Base-by-base conservation (phyloP, 2,329 filamentous ascomycete genomes). In the Stachybotrys chartarum region DNA sequence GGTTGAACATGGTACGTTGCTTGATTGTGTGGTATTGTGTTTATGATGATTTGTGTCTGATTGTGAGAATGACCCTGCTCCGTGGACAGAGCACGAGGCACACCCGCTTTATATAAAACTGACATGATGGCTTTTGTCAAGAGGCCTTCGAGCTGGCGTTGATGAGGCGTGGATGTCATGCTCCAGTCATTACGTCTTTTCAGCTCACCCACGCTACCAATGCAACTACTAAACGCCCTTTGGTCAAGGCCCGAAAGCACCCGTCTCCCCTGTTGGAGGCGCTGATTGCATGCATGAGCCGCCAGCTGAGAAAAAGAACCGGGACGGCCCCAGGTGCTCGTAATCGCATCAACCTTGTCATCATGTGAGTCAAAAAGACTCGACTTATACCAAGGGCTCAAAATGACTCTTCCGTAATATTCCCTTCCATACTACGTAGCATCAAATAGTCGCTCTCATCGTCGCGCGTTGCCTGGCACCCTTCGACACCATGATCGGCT, bases 1-100 rank as follows among this genome's bases (percentile, higher is more conserved):
- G 58, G 12, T 64, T 60, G 54, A 57, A 58, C 64, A 66, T 66
- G 18, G 2, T 46, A 11, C 3, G 39, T 44, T n/a, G 39, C n/a
- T 24, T 24, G 24, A 24, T 24, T 24, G 24, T 24, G 24, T 24
- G 24, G 24, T 24, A 24, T 24, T 4, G 24, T n/a, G n/a, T 39
- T 10, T 14, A 6, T 42, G 35, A 10, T 14, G 35, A 42, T 42
- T 42, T 42, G 35, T 14, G 3, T 42, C 3, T 42, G 35, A 14
- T 42, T 6, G 35, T 42, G 35, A 14, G 35, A 42, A 42, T 42
- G 35, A 42, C 24, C 24, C 24, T 24, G 24, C 24, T 24, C 24
- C 24, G 24, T 24, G 24, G 24, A 24, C 4, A 42, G 14, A 42
- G 35, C 10, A 42, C 35, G 5, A 3, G 35, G 35, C 35, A 24